A percentile compares a stretch with the other conserved stretches of the same genome.
phyloP scores from a whole-genome alignment of 164 flowering plant species.

The Saururus chinensis region DNA sequence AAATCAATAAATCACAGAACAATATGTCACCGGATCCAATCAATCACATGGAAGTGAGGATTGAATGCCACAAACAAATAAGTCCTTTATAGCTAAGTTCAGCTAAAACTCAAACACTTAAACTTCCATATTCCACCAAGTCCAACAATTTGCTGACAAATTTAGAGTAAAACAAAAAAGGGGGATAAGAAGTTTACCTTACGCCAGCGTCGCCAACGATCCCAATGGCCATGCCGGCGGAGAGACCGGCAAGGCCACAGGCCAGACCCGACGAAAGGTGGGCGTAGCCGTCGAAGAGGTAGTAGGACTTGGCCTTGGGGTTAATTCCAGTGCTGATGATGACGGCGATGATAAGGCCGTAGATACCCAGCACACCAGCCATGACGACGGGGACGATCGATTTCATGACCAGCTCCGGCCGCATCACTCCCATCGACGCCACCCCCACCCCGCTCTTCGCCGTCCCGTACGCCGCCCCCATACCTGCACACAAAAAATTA shows the following conservation, averaged over 20 bases:
- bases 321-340: constrained; percentile 87
- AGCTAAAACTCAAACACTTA: no score
- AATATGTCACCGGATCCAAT: no score
- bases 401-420: constrained; percentile 87
- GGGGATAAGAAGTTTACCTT: constrained; percentile 24
- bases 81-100: no score
- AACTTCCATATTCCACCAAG: no score
- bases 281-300: constrained; percentile 76
- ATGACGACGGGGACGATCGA: constrained; percentile 88
- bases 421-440: constrained; percentile 90
- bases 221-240: constrained; percentile 95
- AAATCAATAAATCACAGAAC: no score
- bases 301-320: constrained; percentile 76
- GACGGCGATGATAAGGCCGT: constrained; percentile 76
- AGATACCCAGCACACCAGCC: constrained; percentile 90
- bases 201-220: constrained; percentile 89
- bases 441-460: constrained; percentile 92
- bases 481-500: constrained; percentile 36
- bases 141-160: neutral
- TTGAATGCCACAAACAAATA: no score
- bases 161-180: neutral
- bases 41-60: no score
- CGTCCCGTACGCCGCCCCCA: constrained; percentile 94
- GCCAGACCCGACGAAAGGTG: constrained; percentile 79
- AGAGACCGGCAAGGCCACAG: constrained; percentile 87